Conservation (phyloP, 116 monocot species). For the Iris pallida region DNA sequence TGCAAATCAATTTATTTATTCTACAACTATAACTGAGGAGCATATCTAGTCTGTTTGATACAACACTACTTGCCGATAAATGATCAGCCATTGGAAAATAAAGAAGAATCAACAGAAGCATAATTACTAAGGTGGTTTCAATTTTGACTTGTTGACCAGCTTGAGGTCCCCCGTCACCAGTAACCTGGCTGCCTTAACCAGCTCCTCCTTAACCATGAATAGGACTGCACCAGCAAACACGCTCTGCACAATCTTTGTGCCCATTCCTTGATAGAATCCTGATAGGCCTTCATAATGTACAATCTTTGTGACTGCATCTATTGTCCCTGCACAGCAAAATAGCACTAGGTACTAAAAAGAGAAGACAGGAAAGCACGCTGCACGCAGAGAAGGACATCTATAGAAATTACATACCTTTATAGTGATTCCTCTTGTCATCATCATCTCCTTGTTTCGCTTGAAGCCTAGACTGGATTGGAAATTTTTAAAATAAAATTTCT, state of each 20-base stretch:
- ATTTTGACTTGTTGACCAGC: conserved; percentile 15
- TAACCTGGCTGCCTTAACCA: conserved; percentile 62
- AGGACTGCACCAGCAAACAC: conserved; percentile 80
- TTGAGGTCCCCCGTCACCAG: conserved; percentile 36
- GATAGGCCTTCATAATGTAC: conserved; percentile 59
- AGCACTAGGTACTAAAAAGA: not conserved
- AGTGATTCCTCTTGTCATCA: conserved; percentile 56
- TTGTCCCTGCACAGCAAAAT: conserved; percentile 43
- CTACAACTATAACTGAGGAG: no score
- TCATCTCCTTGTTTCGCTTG: conserved; percentile 61
- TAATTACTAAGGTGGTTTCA: conserved; percentile 16
- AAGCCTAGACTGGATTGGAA: conserved; percentile 65
- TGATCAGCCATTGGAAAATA: not conserved
- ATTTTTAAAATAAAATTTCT: no score
- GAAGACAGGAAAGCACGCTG: no score
- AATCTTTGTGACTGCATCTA: conserved; percentile 78
- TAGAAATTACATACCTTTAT: conserved; percentile 46
- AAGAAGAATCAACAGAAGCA: not conserved
- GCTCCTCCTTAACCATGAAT: conserved; percentile 88
- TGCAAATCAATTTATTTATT: no score
- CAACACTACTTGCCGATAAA: not conserved
- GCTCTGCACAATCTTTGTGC: conserved; percentile 81
- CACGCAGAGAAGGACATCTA: no score
- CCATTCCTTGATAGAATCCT: conserved; percentile 74
- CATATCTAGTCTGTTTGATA: not conserved